Evolutionary conservation across 2,329 filamentous ascomycete genomes (phyloP).

Genomic region (Chaetomiaceae sp.): DNA sequence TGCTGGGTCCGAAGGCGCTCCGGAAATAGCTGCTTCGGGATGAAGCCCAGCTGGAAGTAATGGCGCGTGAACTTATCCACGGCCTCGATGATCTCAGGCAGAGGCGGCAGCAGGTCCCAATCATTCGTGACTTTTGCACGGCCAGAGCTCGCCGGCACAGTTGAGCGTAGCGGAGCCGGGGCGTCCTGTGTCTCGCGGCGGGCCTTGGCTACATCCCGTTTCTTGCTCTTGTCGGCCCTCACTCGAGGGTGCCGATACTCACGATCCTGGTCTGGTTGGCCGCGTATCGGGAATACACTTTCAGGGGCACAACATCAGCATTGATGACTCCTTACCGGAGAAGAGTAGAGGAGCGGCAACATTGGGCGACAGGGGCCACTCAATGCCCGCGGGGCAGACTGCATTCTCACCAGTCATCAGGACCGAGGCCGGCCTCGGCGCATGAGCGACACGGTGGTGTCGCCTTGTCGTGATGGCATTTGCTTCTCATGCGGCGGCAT

Average conservation of each 20-base stretch:
- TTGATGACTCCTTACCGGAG: not conserved
- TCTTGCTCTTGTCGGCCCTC: slow-evolving; percentile 43
- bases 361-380: not conserved
- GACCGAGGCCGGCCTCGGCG: slow-evolving; percentile 43
- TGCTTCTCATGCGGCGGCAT: slow-evolving; percentile 54
- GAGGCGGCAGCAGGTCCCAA: slow-evolving; percentile 48
- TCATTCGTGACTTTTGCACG: slow-evolving; percentile 35
- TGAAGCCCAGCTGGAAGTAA: slow-evolving; percentile 58
- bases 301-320: slow-evolving; percentile 16
- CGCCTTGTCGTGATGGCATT: slow-evolving; percentile 49
- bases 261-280: slow-evolving; percentile 51
- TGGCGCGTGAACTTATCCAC: slow-evolving; percentile 50
- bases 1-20: slow-evolving; percentile 44
- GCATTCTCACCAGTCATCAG: slow-evolving; percentile 46
- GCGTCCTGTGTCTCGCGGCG: slow-evolving; percentile 34
- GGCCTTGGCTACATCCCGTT: slow-evolving; percentile 37
- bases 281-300: slow-evolving; percentile 50
- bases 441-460: slow-evolving; percentile 50
- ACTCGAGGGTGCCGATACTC: slow-evolving; percentile 53
- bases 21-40: slow-evolving; percentile 50
- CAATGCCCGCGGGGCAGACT: too few species aligned
- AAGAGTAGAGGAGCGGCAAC: not conserved
- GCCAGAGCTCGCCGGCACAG: slow-evolving; percentile 10
- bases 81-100: slow-evolving; percentile 48
- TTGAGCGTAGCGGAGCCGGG: slow-evolving; percentile 20